A percentile compares a stretch with the other conserved stretches of the same genome.
Conservation (phyloP, 2,329 filamentous ascomycete species). For the Aotearoamyces nothofagi region DNA sequence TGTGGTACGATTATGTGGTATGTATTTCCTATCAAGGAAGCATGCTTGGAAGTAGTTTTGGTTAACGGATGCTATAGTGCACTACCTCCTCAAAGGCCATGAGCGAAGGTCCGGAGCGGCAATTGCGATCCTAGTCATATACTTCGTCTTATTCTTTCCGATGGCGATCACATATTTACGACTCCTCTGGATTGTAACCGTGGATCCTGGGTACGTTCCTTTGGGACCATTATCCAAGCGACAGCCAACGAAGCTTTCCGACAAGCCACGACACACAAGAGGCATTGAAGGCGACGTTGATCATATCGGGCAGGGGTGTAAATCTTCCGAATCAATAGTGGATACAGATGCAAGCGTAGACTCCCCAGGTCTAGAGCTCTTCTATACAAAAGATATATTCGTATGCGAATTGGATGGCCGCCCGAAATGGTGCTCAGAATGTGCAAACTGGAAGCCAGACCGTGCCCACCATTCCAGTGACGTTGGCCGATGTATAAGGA, state of each 20-base stretch:
- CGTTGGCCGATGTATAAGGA: conserved; percentile 63
- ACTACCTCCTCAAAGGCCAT: conserved; percentile 53
- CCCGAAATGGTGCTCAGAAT: conserved; percentile 77
- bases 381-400: conserved; percentile 74
- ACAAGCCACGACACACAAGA: conserved; percentile 11
- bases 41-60: not conserved
- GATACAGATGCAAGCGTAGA: conserved; percentile 27
- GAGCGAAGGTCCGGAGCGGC: conserved; percentile 34
- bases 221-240: conserved; percentile 29
- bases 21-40: conserved; percentile 19
- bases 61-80: conserved; percentile 25
- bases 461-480: conserved; percentile 78
- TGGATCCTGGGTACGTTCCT: conserved; percentile 60
- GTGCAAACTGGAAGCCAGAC: conserved; percentile 78
- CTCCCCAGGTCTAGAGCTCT: conserved; percentile 53
- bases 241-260: conserved; percentile 13
- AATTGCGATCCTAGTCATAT: conserved; percentile 55
- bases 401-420: conserved; percentile 69
- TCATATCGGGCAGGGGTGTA: not conserved
- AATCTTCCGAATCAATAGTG: conserved; percentile 11
- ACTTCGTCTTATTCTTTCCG: conserved; percentile 55
- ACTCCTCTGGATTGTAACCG: conserved; percentile 50
- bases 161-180: conserved; percentile 56
- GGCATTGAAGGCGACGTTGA: conserved; percentile 4
- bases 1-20: conserved; percentile 52